phyloP scores from a whole-genome alignment of 345 rosid genomes.

The Toxicodendron radicans region DNA sequence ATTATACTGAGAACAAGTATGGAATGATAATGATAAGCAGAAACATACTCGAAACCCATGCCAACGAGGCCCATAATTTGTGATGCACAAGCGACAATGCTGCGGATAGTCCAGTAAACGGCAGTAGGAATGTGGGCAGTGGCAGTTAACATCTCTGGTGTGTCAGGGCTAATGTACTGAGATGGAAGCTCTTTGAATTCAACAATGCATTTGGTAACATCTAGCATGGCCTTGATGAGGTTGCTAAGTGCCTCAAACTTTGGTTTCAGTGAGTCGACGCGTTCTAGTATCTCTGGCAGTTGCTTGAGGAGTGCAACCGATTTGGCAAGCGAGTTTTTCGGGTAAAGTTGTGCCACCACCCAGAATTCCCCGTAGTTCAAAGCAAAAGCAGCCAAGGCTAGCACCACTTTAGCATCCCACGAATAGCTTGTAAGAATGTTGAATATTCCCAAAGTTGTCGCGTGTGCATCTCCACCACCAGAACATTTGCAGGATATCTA shows the following conservation, averaged over 20 bases:
- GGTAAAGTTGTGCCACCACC: constrained; percentile 51
- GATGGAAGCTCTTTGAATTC: constrained; percentile 50
- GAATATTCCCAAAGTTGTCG: constrained; percentile 42
- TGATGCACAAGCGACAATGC: constrained; percentile 45
- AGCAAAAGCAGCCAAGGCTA: constrained; percentile 58
- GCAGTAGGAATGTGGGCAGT: constrained; percentile 52
- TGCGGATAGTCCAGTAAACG: constrained; percentile 58
- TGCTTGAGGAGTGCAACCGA: constrained; percentile 54
- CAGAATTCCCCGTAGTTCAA: constrained; percentile 58
- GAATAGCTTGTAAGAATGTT: constrained; percentile 35
- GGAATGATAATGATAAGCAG: no score
- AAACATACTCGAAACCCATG: constrained; percentile 53
- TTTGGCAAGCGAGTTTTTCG: constrained; percentile 57
- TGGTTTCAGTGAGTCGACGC: constrained; percentile 29
- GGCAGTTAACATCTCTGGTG: constrained; percentile 31
- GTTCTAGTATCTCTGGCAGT: constrained; percentile 43
- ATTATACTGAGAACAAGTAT: no score
- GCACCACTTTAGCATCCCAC: constrained; percentile 65
- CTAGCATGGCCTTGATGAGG: constrained; percentile 43
- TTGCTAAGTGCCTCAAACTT: constrained; percentile 38
- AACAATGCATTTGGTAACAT: constrained; percentile 47
- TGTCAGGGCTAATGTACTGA: constrained; percentile 38
- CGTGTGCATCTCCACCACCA: constrained; percentile 48
- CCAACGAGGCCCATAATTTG: constrained; percentile 48
- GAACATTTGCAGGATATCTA: constrained; percentile 48